Conservation (phyloP, 23 red algal genomes). For the Gracilaria gracilis region DNA sequence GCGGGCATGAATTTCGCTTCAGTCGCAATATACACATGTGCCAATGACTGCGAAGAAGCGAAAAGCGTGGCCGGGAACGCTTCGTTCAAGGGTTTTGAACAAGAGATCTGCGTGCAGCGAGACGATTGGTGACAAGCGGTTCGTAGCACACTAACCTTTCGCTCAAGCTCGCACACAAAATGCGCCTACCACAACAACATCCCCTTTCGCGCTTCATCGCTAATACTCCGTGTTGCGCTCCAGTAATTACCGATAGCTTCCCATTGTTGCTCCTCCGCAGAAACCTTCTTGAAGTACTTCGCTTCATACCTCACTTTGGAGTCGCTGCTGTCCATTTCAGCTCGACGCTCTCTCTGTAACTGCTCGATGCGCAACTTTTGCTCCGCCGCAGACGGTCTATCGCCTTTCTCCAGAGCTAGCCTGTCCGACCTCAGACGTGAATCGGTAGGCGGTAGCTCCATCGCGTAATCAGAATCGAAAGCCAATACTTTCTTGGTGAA, state of each 20-base stretch:
- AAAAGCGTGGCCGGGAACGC: constrained; percentile 4
- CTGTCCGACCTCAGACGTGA: constrained; percentile 88
- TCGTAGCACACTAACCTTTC: background rate
- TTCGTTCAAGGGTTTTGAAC: constrained; percentile 38
- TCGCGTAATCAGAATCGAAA: constrained; percentile 49
- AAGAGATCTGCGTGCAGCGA: constrained; percentile 28
- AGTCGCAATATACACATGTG: constrained; percentile 63
- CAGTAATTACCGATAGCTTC: constrained; percentile 70
- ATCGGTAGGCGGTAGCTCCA: constrained; percentile 81
- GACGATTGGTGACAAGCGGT: constrained; percentile 29
- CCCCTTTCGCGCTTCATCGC: constrained; percentile 24
- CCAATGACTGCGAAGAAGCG: constrained; percentile 35
- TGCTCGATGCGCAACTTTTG: constrained; percentile 89
- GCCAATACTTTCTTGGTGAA: constrained; percentile 52
- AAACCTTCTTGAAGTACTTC: constrained; percentile 57
- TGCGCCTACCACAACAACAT: constrained; percentile 32
- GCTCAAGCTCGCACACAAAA: background rate
- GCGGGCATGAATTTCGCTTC: constrained; percentile 64
- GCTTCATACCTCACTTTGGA: background rate
- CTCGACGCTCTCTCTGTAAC: constrained; percentile 73
- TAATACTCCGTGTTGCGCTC: constrained; percentile 32
- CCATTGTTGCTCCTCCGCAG: constrained; percentile 49
- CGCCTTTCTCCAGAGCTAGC: constrained; percentile 71
- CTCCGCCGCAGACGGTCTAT: constrained; percentile 66
- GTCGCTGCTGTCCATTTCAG: background rate